These are phyloP conservation scores for Dictyostelium brefeldianum DNA, from an alignment of 78 protist species.

Conservation along the genomic window DNA sequence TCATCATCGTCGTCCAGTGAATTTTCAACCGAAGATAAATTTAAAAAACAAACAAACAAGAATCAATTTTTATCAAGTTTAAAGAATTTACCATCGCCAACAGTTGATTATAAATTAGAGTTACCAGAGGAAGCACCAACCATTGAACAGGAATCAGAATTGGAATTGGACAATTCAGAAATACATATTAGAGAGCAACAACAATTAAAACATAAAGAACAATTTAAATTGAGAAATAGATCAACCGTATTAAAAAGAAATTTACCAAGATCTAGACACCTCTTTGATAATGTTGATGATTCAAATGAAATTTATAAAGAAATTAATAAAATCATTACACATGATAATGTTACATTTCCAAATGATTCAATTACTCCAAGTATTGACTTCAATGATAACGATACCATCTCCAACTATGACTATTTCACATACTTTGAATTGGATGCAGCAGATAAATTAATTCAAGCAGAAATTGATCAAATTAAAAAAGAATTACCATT, in stretches of 20 bases:
- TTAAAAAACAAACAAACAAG: background rate
- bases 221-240: conserved; percentile 37
- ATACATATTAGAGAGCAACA: conserved; percentile 38
- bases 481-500: background rate
- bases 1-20: conserved; percentile 9
- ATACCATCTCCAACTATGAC: conserved; percentile 4
- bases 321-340: conserved; percentile 36
- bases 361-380: background rate
- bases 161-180: conserved; percentile 67
- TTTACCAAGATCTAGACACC: conserved; percentile 24
- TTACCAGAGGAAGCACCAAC: conserved; percentile 22
- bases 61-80: conserved; percentile 5
- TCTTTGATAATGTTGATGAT: conserved; percentile 5
- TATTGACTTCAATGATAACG: background rate
- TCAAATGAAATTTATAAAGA: conserved; percentile 33
- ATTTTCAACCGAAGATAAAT: background rate
- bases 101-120: conserved; percentile 13
- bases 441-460: conserved; percentile 13
- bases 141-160: background rate
- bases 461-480: conserved; percentile 14
- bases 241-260: conserved; percentile 44
- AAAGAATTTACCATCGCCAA: conserved; percentile 67
- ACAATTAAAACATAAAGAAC: conserved; percentile 73
- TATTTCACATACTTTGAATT: conserved; percentile 44
- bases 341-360: conserved; percentile 55